These are phyloP conservation scores for Onygena corvina DNA, from an alignment of 2,329 filamentous ascomycete species.

Conservation along the genomic window DNA sequence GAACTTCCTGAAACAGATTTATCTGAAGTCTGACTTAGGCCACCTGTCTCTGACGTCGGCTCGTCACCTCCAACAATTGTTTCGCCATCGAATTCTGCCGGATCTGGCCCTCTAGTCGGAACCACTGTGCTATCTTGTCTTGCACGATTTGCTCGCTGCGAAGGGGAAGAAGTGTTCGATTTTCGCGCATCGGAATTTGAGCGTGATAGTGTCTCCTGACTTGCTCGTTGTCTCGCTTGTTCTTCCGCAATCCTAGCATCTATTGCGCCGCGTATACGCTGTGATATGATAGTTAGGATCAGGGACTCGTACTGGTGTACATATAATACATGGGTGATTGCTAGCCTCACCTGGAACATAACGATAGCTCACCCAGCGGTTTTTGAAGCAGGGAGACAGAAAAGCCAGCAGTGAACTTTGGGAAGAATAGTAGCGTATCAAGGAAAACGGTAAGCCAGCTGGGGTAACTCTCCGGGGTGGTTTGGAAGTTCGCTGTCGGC, in stretches of 20 bases:
- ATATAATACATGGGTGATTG: too few species aligned
- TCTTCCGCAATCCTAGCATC: slow-evolving; percentile 84
- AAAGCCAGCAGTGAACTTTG: background rate
- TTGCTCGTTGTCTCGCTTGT: slow-evolving; percentile 61
- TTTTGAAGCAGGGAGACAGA: background rate
- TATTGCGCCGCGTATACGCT: slow-evolving; percentile 75
- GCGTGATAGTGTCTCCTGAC: slow-evolving; percentile 33
- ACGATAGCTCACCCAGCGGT: background rate
- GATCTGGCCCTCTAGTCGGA: slow-evolving; percentile 54
- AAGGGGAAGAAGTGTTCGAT: slow-evolving; percentile 14
- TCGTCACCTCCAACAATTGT: slow-evolving; percentile 82
- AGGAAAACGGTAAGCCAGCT: too few species aligned
- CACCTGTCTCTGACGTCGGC: slow-evolving; percentile 48
- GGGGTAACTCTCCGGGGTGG: background rate
- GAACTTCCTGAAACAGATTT: slow-evolving; percentile 20
- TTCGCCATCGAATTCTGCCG: slow-evolving; percentile 73
- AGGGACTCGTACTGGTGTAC: background rate
- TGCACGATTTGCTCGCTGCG: slow-evolving; percentile 22
- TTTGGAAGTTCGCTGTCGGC: too few species aligned
- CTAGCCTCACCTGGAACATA: slow-evolving; percentile 7
- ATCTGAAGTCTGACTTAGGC: slow-evolving; percentile 35
- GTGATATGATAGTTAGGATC: slow-evolving; percentile 8
- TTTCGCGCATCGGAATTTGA: slow-evolving; percentile 30
- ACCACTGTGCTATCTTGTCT: slow-evolving; percentile 25
- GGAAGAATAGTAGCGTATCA: background rate